A percentile compares a stretch with the other conserved stretches of the same genome.
phyloP scores from a whole-genome alignment of 768 basidiomycete genomes.

The Suillus bovinus region DNA sequence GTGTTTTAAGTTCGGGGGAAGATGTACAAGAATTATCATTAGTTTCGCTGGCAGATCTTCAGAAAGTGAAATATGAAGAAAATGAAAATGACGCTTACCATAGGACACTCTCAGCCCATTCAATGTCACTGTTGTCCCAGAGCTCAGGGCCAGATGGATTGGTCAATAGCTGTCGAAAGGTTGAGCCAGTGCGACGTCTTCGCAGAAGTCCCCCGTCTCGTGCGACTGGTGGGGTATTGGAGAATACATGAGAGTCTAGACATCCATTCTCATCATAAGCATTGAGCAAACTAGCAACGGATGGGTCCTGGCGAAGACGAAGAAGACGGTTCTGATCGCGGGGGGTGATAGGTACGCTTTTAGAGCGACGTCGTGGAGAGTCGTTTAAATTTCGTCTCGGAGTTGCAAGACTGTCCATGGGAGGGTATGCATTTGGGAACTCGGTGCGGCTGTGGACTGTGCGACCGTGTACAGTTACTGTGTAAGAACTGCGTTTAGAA shows the following conservation, averaged over 20 bases:
- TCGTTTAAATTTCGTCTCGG: conserved; percentile 29
- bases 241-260: conserved; percentile 61
- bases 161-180: conserved; percentile 72
- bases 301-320: conserved; percentile 71
- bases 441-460: conserved; percentile 62
- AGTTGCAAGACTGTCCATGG: conserved; percentile 31
- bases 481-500: conserved; percentile 61
- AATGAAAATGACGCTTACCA: conserved; percentile 42
- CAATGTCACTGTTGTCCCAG: conserved; percentile 59
- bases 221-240: conserved; percentile 50
- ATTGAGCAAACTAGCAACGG: conserved; percentile 70
- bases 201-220: conserved; percentile 47
- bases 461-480: conserved; percentile 69
- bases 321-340: conserved; percentile 54
- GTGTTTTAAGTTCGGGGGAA: conserved; percentile 56
- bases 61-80: not conserved
- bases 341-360: conserved; percentile 40
- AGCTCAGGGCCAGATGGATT: conserved; percentile 38
- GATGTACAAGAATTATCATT: conserved; percentile 42
- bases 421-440: conserved; percentile 61
- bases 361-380: conserved; percentile 28
- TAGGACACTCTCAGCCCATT: conserved; percentile 79
- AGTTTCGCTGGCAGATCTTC: conserved; percentile 39
- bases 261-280: conserved; percentile 75
- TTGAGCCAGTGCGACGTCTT: conserved; percentile 64